phyloP scores from a whole-genome alignment of 2,329 filamentous ascomycete species.

The Escovopsis sp. region DNA sequence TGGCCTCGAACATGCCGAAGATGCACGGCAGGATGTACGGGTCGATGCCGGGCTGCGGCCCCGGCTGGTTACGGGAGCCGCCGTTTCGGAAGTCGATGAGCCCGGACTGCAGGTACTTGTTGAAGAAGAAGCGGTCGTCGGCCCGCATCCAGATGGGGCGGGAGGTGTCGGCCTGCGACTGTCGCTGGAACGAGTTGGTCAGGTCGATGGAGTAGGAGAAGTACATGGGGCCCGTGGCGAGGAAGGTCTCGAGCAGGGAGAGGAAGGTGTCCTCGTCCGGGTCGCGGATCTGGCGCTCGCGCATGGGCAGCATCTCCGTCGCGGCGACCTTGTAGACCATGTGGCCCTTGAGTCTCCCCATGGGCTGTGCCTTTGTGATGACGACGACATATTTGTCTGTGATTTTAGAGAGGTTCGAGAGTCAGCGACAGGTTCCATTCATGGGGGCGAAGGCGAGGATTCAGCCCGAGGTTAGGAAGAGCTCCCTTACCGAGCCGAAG shows the following conservation, averaged over 20 bases:
- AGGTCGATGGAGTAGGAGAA: slow-evolving; percentile 96
- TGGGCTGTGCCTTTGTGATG: slow-evolving; percentile 84
- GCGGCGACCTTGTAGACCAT: slow-evolving; percentile 88
- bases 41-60: slow-evolving; percentile 63
- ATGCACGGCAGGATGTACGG: slow-evolving; percentile 92
- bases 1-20: slow-evolving; percentile 90
- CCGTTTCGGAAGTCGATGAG: slow-evolving; percentile 71
- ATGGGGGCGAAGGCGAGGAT: background rate
- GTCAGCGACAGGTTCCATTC: slow-evolving; percentile 2
- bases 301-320: slow-evolving; percentile 86
- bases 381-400: slow-evolving; percentile 89
- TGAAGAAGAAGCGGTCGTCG: slow-evolving; percentile 99
- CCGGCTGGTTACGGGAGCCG: slow-evolving; percentile 47
- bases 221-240: slow-evolving; percentile 83
- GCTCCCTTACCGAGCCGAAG: slow-evolving; percentile 62
- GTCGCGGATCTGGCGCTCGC: slow-evolving; percentile 82
- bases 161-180: slow-evolving; percentile 58
- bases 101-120: slow-evolving; percentile 80
- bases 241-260: slow-evolving; percentile 60
- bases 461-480: background rate
- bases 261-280: slow-evolving; percentile 90
- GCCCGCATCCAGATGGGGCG: slow-evolving; percentile 78
- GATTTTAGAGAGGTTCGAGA: background rate
- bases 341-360: slow-evolving; percentile 85
- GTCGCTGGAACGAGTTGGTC: slow-evolving; percentile 92